phyloP scores from a whole-genome alignment of 768 basidiomycete species.

The Strobilomyces dryophilus region DNA sequence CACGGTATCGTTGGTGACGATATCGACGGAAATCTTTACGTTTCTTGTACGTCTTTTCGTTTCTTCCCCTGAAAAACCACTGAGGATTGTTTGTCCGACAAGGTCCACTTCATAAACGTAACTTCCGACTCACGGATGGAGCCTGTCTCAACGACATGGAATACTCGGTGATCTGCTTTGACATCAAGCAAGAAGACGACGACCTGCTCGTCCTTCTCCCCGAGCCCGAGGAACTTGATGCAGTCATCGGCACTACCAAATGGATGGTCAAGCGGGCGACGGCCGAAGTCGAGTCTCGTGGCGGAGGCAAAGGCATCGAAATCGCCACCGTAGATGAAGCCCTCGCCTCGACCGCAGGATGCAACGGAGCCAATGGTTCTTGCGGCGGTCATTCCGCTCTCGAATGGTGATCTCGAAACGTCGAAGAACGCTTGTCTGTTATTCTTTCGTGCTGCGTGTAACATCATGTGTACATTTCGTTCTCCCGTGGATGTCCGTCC shows the following conservation, averaged over 20 bases:
- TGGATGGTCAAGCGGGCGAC: conserved; percentile 59
- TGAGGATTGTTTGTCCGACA: not conserved
- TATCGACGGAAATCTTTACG: conserved; percentile 45
- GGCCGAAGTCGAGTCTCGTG: conserved; percentile 34
- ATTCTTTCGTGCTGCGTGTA: not conserved
- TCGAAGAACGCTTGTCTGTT: not conserved
- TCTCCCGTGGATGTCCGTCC: not conserved
- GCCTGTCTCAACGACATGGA: conserved; percentile 56
- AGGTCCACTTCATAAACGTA: conserved; percentile 65
- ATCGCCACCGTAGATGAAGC: conserved; percentile 26
- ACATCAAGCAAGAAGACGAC: conserved; percentile 43
- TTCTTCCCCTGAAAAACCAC: not conserved
- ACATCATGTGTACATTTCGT: not conserved
- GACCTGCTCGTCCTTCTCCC: conserved; percentile 52
- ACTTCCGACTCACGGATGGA: conserved; percentile 54
- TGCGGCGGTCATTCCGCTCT: conserved; percentile 2
- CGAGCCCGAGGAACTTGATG: conserved; percentile 48
- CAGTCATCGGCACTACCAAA: conserved; percentile 57
- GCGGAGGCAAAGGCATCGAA: conserved; percentile 31
- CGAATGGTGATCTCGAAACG: not conserved
- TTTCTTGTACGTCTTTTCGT: conserved; percentile 38
- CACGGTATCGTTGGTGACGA: conserved; percentile 69
- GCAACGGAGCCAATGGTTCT: not conserved
- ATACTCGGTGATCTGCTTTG: conserved; percentile 59
- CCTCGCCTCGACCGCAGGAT: not conserved